A percentile compares a stretch with the other conserved stretches of the same genome.
Evolutionary conservation across 257 asterid genomes (phyloP).

Genomic region (Solanum medicagineum): DNA sequence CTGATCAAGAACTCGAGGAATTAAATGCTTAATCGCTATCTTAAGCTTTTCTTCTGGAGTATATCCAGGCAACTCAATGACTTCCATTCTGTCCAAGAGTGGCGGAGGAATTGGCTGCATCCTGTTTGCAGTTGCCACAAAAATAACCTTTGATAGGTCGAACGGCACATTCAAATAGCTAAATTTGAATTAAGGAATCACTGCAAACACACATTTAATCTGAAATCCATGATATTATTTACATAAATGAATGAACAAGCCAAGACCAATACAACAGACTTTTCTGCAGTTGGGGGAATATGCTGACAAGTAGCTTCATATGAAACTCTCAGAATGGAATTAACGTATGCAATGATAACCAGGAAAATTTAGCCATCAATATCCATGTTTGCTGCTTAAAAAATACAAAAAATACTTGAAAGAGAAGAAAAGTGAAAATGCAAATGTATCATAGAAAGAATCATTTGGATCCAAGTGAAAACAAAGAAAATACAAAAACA

Average conservation of each 20-base stretch:
- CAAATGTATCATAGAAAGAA: not conserved
- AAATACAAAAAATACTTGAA: not conserved
- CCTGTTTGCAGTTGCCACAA: conserved; percentile 98
- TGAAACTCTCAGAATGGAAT: not conserved
- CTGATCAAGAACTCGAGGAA: conserved; percentile 97
- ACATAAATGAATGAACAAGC: not conserved
- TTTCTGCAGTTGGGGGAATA: not conserved
- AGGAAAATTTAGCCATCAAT: not conserved
- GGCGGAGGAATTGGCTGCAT: conserved; percentile 92
- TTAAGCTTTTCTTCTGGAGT: conserved; percentile 95
- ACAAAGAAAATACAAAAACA: not conserved
- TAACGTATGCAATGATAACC: not conserved
- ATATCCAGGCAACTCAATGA: conserved; percentile 96
- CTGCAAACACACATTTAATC: not conserved
- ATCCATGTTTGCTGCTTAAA: not conserved
- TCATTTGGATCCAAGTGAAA: not conserved
- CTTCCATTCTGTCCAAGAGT: conserved; percentile 96
- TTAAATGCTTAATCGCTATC: conserved; percentile 79
- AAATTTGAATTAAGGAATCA: conserved; percentile 48
- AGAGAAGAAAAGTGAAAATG: not conserved
- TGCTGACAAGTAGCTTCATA: not conserved
- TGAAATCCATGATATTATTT: not conserved
- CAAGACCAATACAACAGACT: not conserved
- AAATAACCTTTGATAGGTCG: conserved; percentile 94
- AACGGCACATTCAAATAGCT: conserved; percentile 95